Percentiles rank a stretch among this genome's conserved stretches.
Evolutionary conservation across 164 flowering plant species (phyloP).

Genomic region (Umbilicus rupestris): DNA sequence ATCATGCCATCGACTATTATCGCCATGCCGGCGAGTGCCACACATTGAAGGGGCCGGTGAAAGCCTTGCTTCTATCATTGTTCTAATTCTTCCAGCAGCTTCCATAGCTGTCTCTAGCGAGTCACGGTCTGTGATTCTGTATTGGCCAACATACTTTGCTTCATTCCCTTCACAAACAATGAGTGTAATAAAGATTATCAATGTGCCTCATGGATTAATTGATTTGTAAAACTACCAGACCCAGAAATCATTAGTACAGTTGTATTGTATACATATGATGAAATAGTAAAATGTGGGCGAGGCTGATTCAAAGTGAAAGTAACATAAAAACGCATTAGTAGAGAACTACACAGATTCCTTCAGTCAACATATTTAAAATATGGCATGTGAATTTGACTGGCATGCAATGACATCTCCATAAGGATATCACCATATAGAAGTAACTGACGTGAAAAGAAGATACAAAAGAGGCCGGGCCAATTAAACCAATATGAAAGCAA

Average conservation of each 20-base stretch:
- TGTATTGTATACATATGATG: not conserved
- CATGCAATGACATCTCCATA: no score
- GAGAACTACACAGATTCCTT: no score
- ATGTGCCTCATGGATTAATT: not conserved
- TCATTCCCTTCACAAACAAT: conserved; percentile 44
- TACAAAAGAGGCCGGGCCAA: no score
- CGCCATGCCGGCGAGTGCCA: conserved; percentile 85
- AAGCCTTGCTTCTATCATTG: conserved; percentile 78
- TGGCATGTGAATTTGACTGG: no score
- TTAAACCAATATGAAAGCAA: no score
- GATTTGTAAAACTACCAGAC: not conserved
- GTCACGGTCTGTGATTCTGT: conserved; percentile 73
- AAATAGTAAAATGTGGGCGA: not conserved
- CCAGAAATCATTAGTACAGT: not conserved
- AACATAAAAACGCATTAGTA: not conserved
- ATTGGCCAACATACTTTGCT: conserved; percentile 66
- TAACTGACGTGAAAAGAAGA: no score
- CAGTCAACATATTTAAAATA: no score
- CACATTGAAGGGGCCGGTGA: conserved; percentile 88
- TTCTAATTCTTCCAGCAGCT: conserved; percentile 76
- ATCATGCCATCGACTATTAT: conserved; percentile 80
- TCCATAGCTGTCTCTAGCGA: conserved; percentile 88
- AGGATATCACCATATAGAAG: no score
- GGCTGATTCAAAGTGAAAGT: not conserved
- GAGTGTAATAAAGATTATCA: not conserved